phyloP scores from a whole-genome alignment of 345 rosid species.

The Aquilaria yunnanensis region DNA sequence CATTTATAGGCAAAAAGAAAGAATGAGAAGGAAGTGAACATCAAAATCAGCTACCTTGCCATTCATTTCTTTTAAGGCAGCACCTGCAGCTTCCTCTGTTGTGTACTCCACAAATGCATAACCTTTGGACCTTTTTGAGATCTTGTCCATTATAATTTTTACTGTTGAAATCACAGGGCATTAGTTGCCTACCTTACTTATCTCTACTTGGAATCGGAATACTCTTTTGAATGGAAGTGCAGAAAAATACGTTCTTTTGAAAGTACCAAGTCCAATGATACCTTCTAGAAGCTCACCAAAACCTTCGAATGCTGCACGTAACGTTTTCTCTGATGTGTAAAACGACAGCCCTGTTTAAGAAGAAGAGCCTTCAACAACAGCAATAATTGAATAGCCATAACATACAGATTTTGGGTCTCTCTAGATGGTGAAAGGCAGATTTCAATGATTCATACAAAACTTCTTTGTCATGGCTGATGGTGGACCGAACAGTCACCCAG shows the following conservation, averaged over 20 bases:
- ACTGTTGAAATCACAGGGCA: slow-evolving; percentile 30
- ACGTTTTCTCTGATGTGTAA: slow-evolving; percentile 93
- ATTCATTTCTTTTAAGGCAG: slow-evolving; percentile 91
- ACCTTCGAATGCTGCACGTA: slow-evolving; percentile 82
- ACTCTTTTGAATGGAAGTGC: neutral
- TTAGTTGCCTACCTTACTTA: neutral
- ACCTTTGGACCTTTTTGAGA: slow-evolving; percentile 93
- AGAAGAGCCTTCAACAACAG: neutral
- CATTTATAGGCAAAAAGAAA: no score
- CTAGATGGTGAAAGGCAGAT: neutral
- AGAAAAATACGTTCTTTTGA: neutral
- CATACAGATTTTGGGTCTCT: slow-evolving; percentile 1
- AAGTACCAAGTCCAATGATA: slow-evolving; percentile 10
- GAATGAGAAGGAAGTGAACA: no score
- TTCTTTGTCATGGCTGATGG: no score
- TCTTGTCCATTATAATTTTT: slow-evolving; percentile 94
- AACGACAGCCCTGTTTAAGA: slow-evolving; percentile 64
- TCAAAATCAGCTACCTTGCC: slow-evolving; percentile 51
- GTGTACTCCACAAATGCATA: slow-evolving; percentile 88
- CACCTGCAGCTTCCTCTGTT: slow-evolving; percentile 83
- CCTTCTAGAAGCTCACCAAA: slow-evolving; percentile 94
- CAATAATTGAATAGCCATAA: slow-evolving; percentile 7
- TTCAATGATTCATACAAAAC: no score
- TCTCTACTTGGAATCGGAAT: neutral
- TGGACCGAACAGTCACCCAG: no score